Conservation (phyloP, 441 rosid species). For the Aleurites moluccanus region DNA sequence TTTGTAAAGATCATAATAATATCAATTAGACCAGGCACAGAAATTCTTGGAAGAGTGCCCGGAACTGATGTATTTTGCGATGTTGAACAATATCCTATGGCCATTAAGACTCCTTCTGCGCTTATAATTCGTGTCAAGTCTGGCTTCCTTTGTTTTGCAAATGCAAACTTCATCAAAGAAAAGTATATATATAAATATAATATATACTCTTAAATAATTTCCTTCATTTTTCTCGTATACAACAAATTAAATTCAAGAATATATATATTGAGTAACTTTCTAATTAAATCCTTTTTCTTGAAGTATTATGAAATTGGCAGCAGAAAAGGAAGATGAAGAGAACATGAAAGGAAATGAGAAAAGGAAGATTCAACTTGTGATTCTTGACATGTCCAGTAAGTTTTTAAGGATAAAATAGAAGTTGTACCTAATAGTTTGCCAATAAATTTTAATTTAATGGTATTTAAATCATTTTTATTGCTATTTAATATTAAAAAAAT, state of each 20-base stretch:
- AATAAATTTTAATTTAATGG: no score
- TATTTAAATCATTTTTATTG: no score
- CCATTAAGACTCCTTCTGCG: slow-evolving; percentile 51
- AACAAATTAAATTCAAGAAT: background rate
- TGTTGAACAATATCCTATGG: slow-evolving; percentile 72
- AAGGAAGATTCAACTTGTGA: slow-evolving; percentile 47
- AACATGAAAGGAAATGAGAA: slow-evolving; percentile 29
- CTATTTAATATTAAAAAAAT: no score
- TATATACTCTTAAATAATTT: background rate
- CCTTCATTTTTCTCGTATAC: background rate
- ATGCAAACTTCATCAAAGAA: slow-evolving; percentile 63
- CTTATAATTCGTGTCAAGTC: slow-evolving; percentile 62
- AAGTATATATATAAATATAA: slow-evolving; percentile 33
- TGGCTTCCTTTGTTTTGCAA: slow-evolving; percentile 78
- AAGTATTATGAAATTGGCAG: slow-evolving; percentile 55
- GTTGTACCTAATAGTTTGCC: background rate
- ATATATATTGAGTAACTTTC: background rate
- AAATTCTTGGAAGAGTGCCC: slow-evolving; percentile 66
- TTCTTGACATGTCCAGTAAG: slow-evolving; percentile 89
- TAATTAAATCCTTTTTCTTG: background rate
- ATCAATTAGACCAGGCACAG: slow-evolving; percentile 65
- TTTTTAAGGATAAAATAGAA: background rate
- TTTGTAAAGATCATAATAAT: slow-evolving; percentile 66
- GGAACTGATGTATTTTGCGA: slow-evolving; percentile 52
- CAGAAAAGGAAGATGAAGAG: slow-evolving; percentile 33